Evolutionary conservation across 495 filamentous ascomycete genomes (phyloP), one percentile per base, ranked within the genome.

Genomic region (Penicillium paxilli): DNA sequence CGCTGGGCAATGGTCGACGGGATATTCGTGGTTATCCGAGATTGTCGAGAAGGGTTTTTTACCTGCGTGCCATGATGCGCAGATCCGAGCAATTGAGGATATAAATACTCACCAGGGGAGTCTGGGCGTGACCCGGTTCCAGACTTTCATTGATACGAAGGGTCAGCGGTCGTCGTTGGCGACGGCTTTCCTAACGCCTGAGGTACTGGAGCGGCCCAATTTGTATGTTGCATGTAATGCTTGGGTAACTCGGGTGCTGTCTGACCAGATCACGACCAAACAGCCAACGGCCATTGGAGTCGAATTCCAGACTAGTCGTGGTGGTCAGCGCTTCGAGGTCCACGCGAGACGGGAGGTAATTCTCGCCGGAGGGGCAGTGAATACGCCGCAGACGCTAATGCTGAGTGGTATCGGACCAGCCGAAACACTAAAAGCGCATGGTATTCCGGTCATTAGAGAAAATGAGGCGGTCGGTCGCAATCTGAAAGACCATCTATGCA

Each of bases 341-440:
- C 61, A 64, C 26, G 71, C 62, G 9, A 45, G 21, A 28, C 47
- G 54, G 22, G 73, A 76, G 40, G 63, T 76, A 12, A 64, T 76
- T 28, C 53, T 76, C 22, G 62, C 55, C 5, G 55, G 55, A 10
- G 73, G 71, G 16, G 49, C 66, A 3, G 54, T 70, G 37, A 63
- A 67, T 20, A 67, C 73, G 0, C 72, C 72, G 2, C 66, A 71
- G 47, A 47, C 70, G 0, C 58, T 77, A 30, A 61, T 68, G 50
- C 57, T 74, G 19, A 71, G 67, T n/a, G 73, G 73, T 16, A 65
- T 76, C 21, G 71, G 73, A 41, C 53, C 47, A 0, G 49, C 55
- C 20, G 62, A 65, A 1, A 72, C 81, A 51, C 73, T 62, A 16
- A 37, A 50, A 7, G 12, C 20, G n/a, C 54, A 58, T 48, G 50